Conservation (phyloP, 345 rosid species). For the Gossypium arboreum region DNA sequence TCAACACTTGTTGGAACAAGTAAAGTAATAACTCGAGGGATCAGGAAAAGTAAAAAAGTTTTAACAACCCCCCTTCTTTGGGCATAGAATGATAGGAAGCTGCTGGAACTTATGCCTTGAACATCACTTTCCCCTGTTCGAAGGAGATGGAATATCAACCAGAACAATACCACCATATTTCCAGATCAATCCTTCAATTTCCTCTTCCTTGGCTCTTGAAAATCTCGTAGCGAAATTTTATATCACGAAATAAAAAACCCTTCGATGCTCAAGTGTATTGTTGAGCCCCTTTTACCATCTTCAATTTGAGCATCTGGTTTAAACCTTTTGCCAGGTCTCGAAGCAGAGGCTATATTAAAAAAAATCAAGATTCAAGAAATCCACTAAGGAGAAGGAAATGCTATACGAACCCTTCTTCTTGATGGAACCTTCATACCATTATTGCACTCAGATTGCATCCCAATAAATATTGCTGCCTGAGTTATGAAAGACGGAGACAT, state of each 20-base stretch:
- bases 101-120: slow-evolving; percentile 21
- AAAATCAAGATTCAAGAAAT: neutral
- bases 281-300: slow-evolving; percentile 20
- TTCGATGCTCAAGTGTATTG: no score
- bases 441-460: slow-evolving; percentile 16
- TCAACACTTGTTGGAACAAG: neutral
- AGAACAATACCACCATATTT: slow-evolving; percentile 58
- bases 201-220: slow-evolving; percentile 47
- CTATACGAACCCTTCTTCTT: slow-evolving; percentile 34
- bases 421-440: slow-evolving; percentile 13
- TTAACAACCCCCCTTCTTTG: slow-evolving; percentile 42
- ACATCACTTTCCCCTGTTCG: slow-evolving; percentile 29
- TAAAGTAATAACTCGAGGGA: neutral
- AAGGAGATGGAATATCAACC: slow-evolving; percentile 42
- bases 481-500: slow-evolving; percentile 15
- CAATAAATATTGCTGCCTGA: slow-evolving; percentile 16
- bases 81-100: slow-evolving; percentile 44
- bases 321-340: slow-evolving; percentile 25
- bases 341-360: slow-evolving; percentile 19
- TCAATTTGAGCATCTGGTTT: slow-evolving; percentile 21
- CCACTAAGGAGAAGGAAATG: neutral
- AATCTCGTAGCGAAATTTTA: slow-evolving; percentile 59
- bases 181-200: slow-evolving; percentile 39
- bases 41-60: neutral
- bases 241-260: slow-evolving; percentile 38